A percentile compares a stretch with the other conserved stretches of the same genome.
These are phyloP conservation scores for Penicillium psychrosexuale DNA, from an alignment of 2,329 filamentous ascomycete species.

Conservation along the genomic window DNA sequence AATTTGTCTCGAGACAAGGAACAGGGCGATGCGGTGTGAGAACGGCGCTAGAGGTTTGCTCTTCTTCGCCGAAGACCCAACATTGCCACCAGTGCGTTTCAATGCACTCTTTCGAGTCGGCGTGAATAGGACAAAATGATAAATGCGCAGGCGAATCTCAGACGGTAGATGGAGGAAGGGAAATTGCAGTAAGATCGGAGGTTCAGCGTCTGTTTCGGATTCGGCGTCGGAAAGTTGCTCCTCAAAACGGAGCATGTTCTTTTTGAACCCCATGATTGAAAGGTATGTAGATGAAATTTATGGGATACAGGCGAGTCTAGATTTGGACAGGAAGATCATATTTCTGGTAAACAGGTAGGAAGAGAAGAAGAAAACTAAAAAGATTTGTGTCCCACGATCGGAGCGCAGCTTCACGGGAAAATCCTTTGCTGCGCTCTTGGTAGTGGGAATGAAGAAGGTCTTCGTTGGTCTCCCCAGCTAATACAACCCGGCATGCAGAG, in stretches of 20 bases:
- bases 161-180: slow-evolving; percentile 53
- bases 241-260: slow-evolving; percentile 16
- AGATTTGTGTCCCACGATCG: slow-evolving; percentile 48
- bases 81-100: slow-evolving; percentile 32
- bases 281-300: slow-evolving; percentile 20
- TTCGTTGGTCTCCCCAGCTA: slow-evolving; percentile 50
- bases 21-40: slow-evolving; percentile 39
- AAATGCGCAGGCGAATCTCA: slow-evolving; percentile 53
- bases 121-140: slow-evolving; percentile 45
- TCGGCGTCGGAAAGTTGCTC: slow-evolving; percentile 13
- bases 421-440: slow-evolving; percentile 51
- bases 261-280: slow-evolving; percentile 19
- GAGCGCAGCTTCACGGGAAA: slow-evolving; percentile 47
- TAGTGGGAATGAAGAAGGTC: slow-evolving; percentile 40
- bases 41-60: slow-evolving; percentile 33
- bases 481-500: slow-evolving; percentile 59
- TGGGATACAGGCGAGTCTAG: slow-evolving; percentile 18
- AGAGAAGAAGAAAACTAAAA: slow-evolving; percentile 10
- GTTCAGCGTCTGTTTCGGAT: slow-evolving; percentile 21
- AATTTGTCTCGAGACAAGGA: slow-evolving; percentile 43
- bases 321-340: slow-evolving; percentile 14
- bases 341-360: slow-evolving; percentile 18
- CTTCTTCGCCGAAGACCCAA: slow-evolving; percentile 38
- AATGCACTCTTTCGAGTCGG: slow-evolving; percentile 28
- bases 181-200: slow-evolving; percentile 36